These are phyloP conservation scores for Fagopyrum tataricum DNA, from an alignment of 148 eudicot species.

Conservation along the genomic window DNA sequence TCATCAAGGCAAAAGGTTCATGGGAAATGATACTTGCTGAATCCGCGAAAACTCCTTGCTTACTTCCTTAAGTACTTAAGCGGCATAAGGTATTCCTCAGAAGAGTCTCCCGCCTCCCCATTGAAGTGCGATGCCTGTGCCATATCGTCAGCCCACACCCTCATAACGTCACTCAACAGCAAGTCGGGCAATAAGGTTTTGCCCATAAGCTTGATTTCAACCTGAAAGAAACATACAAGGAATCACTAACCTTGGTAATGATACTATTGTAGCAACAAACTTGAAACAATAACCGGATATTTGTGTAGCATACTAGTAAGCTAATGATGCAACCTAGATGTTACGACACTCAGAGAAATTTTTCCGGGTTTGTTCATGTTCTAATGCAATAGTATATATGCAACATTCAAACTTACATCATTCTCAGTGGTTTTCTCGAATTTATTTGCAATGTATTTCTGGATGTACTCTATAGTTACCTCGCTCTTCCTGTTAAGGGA, in stretches of 20 bases:
- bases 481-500: conserved; percentile 43
- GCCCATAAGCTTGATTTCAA: conserved; percentile 58
- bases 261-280: too few species aligned
- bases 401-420: conserved; percentile 35
- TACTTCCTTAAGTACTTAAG: conserved; percentile 44
- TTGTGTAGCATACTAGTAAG: too few species aligned
- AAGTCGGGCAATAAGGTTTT: conserved; percentile 47
- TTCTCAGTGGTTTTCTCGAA: conserved; percentile 46
- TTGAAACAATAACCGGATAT: too few species aligned
- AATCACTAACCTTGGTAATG: too few species aligned
- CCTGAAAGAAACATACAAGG: conserved; percentile 29
- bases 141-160: too few species aligned
- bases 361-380: too few species aligned
- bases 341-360: too few species aligned
- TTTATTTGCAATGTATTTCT: conserved; percentile 53
- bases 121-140: neutral
- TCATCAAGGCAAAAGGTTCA: too few species aligned
- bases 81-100: conserved; percentile 65
- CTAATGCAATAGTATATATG: neutral
- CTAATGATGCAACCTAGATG: too few species aligned
- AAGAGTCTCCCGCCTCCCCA: conserved; percentile 49
- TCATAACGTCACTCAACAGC: conserved; percentile 30
- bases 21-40: too few species aligned
- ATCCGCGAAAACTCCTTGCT: too few species aligned
- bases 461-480: conserved; percentile 50